Evolutionary conservation across 305 asterid genomes (phyloP).

Genomic region (Fraxinus albicans): DNA sequence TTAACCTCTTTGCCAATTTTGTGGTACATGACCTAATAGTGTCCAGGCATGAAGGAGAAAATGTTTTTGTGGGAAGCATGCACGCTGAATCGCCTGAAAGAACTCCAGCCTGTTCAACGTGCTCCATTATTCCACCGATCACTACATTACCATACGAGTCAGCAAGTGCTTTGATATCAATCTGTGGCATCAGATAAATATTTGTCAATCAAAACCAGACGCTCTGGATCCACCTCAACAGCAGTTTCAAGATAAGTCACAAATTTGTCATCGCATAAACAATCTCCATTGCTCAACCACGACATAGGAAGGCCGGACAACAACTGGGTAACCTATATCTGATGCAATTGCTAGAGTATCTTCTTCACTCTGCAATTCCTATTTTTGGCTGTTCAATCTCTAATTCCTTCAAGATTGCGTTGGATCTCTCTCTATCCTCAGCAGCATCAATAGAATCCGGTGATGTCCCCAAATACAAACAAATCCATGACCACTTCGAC

Average conservation of each 20-base stretch:
- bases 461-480: constrained; percentile 92
- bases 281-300: constrained; percentile 99
- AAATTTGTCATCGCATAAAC: constrained; percentile 90
- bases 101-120: constrained; percentile 93
- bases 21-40: constrained; percentile 84
- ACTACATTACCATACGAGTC: constrained; percentile 84
- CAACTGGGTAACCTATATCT: constrained; percentile 88
- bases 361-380: constrained; percentile 82
- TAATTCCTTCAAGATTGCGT: constrained; percentile 71
- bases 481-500: constrained; percentile 58
- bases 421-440: constrained; percentile 93
- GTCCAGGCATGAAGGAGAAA: constrained; percentile 65
- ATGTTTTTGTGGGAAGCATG: constrained; percentile 80
- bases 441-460: constrained; percentile 97
- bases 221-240: constrained; percentile 87
- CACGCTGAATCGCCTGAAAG: constrained; percentile 99
- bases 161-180: constrained; percentile 75
- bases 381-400: constrained; percentile 92
- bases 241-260: constrained; percentile 76
- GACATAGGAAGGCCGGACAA: constrained; percentile 92
- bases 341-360: constrained; percentile 90
- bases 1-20: constrained; percentile 69
- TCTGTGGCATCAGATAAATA: constrained; percentile 89
- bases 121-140: constrained; percentile 99
- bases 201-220: constrained; percentile 83